Evolutionary conservation across 345 rosid species (phyloP).

Genomic region (Anacardium occidentale): DNA sequence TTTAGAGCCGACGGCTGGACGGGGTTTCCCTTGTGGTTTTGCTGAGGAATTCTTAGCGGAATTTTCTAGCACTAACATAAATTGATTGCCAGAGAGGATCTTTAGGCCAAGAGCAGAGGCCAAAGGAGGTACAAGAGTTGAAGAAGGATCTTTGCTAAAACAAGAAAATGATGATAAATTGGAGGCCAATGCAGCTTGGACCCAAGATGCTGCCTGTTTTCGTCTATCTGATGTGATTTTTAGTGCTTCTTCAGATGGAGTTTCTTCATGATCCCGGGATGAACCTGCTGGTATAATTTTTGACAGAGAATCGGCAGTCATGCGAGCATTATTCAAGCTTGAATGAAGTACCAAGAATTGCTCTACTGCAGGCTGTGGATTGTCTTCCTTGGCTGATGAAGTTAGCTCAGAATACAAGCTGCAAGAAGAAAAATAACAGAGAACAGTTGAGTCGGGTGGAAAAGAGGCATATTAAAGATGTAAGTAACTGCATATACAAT

Average conservation of each 20-base stretch:
- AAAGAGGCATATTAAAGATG: neutral
- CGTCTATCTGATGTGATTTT: constrained; percentile 58
- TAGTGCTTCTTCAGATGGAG: constrained; percentile 62
- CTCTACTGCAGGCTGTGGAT: constrained; percentile 87
- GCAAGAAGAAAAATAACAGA: constrained; percentile 26
- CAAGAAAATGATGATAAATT: constrained; percentile 75
- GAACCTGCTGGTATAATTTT: constrained; percentile 43
- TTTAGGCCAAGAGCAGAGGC: constrained; percentile 41
- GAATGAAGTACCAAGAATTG: constrained; percentile 78
- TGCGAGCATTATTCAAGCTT: constrained; percentile 49
- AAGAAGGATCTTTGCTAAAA: constrained; percentile 47
- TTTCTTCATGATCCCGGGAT: constrained; percentile 55
- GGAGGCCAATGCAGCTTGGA: constrained; percentile 84
- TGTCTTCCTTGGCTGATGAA: constrained; percentile 76
- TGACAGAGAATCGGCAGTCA: constrained; percentile 58
- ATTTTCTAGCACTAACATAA: constrained; percentile 56
- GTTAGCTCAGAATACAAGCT: constrained; percentile 73
- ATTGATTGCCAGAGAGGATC: constrained; percentile 37
- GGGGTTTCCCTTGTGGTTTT: constrained; percentile 49
- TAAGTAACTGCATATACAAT: neutral
- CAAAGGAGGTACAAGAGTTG: constrained; percentile 7
- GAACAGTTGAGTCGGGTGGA: constrained; percentile 6
- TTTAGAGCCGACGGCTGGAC: constrained; percentile 60
- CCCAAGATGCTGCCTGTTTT: constrained; percentile 77
- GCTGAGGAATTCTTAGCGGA: constrained; percentile 39